These are phyloP conservation scores for Fabrea salina DNA, from an alignment of 169 alveolate species.

Conservation along the genomic window DNA sequence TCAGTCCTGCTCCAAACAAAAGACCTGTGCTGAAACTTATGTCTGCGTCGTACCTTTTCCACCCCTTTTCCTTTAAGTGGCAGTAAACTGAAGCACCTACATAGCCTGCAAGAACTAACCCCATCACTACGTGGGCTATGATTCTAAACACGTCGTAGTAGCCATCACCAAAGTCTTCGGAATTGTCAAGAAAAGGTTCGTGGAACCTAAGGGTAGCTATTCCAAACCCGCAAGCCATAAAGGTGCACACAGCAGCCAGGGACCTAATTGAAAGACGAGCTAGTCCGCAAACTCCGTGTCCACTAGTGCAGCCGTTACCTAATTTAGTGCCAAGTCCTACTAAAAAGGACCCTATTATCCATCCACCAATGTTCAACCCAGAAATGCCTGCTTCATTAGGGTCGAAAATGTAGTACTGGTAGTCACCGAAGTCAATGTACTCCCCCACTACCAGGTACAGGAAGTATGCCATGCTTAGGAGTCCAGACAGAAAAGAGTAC, in stretches of 20 bases:
- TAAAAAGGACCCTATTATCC: neutral
- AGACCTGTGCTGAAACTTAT: conserved; percentile 55
- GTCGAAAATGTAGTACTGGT: neutral
- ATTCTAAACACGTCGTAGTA: neutral
- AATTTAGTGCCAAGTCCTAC: neutral
- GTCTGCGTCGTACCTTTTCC: conserved; percentile 34
- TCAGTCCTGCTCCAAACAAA: conserved; percentile 70
- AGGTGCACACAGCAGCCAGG: conserved; percentile 60
- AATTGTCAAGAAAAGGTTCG: neutral
- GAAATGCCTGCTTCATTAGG: neutral
- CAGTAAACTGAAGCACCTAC: conserved; percentile 5
- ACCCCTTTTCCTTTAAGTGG: conserved; percentile 9
- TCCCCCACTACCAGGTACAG: no score
- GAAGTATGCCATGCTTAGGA: neutral
- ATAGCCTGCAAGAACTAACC: conserved; percentile 20
- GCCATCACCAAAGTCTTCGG: neutral
- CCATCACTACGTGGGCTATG: conserved; percentile 9
- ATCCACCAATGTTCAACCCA: neutral
- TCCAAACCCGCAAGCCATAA: conserved; percentile 56
- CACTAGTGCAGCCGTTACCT: conserved; percentile 21
- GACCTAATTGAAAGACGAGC: conserved; percentile 76
- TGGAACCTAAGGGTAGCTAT: neutral
- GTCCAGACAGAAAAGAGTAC: neutral
- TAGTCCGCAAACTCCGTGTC: conserved; percentile 82
- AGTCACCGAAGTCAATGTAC: neutral